Conservation (phyloP, 441 rosid genomes). For the Pelargonium fulgidum region DNA sequence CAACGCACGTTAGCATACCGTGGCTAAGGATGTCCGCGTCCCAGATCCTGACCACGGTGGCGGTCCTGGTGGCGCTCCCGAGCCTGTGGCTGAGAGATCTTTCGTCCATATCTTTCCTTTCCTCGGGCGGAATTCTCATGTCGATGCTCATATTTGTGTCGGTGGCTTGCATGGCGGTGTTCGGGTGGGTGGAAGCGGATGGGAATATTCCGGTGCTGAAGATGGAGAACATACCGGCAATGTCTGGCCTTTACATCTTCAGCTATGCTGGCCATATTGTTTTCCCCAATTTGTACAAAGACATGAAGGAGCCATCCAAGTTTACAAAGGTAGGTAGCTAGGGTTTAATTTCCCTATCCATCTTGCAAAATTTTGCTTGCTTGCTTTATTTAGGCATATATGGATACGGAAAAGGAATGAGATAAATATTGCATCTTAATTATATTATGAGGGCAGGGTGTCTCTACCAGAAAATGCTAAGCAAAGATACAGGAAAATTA, state of each 20-base stretch:
- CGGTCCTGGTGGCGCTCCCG: constrained; percentile 57
- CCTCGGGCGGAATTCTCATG: constrained; percentile 61
- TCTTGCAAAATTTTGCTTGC: too few relatives aligned
- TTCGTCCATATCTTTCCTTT: constrained; percentile 62
- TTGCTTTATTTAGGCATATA: too few relatives aligned
- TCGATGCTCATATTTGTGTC: constrained; percentile 50
- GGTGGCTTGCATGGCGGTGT: constrained; percentile 43
- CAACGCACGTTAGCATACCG: constrained; percentile 22
- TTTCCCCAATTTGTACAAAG: constrained; percentile 56
- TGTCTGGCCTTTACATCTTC: constrained; percentile 61
- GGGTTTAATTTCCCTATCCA: too few relatives aligned
- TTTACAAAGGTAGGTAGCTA: constrained; percentile 49
- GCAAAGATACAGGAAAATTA: too few relatives aligned
- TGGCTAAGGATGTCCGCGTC: constrained; percentile 34
- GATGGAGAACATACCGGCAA: constrained; percentile 42
- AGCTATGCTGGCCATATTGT: constrained; percentile 68
- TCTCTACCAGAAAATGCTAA: too few relatives aligned
- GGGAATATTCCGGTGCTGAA: constrained; percentile 39
- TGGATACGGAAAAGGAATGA: too few relatives aligned
- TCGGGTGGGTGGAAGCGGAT: constrained; percentile 37
- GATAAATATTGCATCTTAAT: too few relatives aligned
- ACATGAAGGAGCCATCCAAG: constrained; percentile 72
- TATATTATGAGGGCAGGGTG: too few relatives aligned
- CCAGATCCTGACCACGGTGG: constrained; percentile 43
- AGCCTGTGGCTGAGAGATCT: constrained; percentile 66